Evolutionary conservation across 352 stramenopile species (phyloP).

Genomic region (Pythium aphanidermatum): DNA sequence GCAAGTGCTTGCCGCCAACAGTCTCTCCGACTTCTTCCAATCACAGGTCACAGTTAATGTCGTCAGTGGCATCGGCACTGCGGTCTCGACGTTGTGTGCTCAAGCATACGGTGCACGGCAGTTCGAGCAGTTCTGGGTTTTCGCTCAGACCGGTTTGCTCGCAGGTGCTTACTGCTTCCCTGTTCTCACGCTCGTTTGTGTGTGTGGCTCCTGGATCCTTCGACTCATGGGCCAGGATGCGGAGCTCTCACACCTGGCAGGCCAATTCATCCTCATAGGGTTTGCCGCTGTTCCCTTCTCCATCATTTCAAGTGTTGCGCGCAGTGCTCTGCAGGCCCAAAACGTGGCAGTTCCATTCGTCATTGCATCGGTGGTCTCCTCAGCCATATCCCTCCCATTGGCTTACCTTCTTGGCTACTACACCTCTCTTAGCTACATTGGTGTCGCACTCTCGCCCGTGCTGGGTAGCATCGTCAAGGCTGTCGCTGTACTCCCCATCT

Average conservation of each 20-base stretch:
- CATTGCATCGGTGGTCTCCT: conserved; percentile 16
- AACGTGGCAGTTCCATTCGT: conserved; percentile 33
- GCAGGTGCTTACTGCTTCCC: conserved; percentile 16
- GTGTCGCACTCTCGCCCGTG: conserved; percentile 24
- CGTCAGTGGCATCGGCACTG: conserved; percentile 22
- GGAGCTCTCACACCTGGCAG: conserved; percentile 21
- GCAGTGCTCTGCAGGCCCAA: conserved; percentile 40
- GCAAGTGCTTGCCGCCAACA: conserved; percentile 3
- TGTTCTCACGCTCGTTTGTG: conserved; percentile 7
- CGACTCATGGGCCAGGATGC: conserved; percentile 25
- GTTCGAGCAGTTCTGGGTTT: conserved; percentile 32
- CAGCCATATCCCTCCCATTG: conserved; percentile 12
- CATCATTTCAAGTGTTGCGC: conserved; percentile 25
- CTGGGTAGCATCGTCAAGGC: conserved; percentile 27
- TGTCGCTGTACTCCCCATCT: conserved; percentile 22
- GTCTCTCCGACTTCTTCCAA: conserved; percentile 18
- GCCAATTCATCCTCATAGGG: conserved; percentile 20
- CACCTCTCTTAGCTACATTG: conserved; percentile 32
- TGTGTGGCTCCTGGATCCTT: conserved; percentile 22
- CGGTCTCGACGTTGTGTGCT: conserved; percentile 35
- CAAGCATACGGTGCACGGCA: conserved; percentile 36
- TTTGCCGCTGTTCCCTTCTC: conserved; percentile 19
- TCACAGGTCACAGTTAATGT: conserved; percentile 16
- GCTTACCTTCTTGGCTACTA: conserved; percentile 37
- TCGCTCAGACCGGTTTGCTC: conserved; percentile 32